A percentile compares a stretch with the other conserved stretches of the same genome.
Conservation (phyloP, 768 basidiomycete species). For the Suillus discolor region DNA sequence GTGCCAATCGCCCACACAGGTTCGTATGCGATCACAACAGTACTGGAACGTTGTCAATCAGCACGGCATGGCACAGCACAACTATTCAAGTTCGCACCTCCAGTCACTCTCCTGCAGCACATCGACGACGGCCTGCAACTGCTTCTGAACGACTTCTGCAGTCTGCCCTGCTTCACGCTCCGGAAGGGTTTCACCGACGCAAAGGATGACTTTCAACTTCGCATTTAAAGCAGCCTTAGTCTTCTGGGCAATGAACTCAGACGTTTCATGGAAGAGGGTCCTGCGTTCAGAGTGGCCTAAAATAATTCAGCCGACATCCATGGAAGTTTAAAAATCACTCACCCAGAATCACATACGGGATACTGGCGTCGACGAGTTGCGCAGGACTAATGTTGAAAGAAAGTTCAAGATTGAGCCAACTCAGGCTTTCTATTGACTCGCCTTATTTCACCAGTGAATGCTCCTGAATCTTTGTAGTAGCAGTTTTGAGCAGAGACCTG, state of each 20-base stretch:
- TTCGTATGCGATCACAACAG: slow-evolving; percentile 94
- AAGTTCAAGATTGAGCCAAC: background rate
- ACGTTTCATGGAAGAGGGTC: slow-evolving; percentile 87
- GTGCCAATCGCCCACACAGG: slow-evolving; percentile 99
- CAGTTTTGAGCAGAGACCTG: slow-evolving; percentile 91
- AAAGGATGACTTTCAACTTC: slow-evolving; percentile 86
- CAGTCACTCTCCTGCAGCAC: slow-evolving; percentile 69
- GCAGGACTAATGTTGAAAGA: slow-evolving; percentile 52
- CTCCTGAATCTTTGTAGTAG: slow-evolving; percentile 81
- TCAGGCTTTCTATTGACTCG: slow-evolving; percentile 29
- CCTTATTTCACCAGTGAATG: slow-evolving; percentile 98
- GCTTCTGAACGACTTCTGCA: slow-evolving; percentile 74
- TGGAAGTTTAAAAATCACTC: slow-evolving; percentile 21
- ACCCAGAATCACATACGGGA: slow-evolving; percentile 94
- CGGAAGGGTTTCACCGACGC: slow-evolving; percentile 91
- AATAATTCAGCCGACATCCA: slow-evolving; percentile 5
- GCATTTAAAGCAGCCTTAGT: slow-evolving; percentile 79
- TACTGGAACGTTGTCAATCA: slow-evolving; percentile 43
- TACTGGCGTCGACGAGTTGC: slow-evolving; percentile 83
- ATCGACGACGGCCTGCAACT: slow-evolving; percentile 76
- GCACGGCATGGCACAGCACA: background rate
- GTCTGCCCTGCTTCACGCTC: slow-evolving; percentile 85
- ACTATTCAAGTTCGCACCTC: slow-evolving; percentile 54
- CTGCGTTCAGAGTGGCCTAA: slow-evolving; percentile 96
- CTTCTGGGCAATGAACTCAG: slow-evolving; percentile 82